phyloP scores from a whole-genome alignment of 352 stramenopile genomes.

The Phytophthora sojae region DNA sequence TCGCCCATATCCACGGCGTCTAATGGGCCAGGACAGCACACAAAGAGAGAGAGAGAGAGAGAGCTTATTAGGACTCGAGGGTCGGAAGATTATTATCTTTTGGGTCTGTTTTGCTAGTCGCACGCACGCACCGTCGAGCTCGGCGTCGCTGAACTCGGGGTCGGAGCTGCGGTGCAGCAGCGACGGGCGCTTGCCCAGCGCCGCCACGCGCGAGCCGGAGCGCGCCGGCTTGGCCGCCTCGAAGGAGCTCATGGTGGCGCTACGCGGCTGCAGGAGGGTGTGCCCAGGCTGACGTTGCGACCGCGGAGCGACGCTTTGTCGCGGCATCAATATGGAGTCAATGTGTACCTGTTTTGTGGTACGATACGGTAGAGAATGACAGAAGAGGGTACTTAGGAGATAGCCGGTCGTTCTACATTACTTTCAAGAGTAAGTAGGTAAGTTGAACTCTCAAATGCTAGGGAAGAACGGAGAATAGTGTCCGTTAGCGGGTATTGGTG shows the following conservation, averaged over 20 bases:
- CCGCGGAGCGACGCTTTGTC: neutral
- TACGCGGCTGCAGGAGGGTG: neutral
- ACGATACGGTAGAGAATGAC: neutral
- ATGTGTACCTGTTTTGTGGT: neutral
- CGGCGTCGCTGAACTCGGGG: slow-evolving; percentile 63
- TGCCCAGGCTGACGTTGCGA: neutral
- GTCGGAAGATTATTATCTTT: slow-evolving; percentile 13
- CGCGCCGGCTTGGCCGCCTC: slow-evolving; percentile 22
- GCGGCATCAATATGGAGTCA: neutral
- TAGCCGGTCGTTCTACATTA: too few species aligned
- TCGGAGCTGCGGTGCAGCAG: slow-evolving; percentile 72
- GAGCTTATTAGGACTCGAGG: neutral
- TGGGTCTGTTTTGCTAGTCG: slow-evolving; percentile 7
- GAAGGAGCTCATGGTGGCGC: slow-evolving; percentile 49
- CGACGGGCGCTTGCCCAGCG: slow-evolving; percentile 32
- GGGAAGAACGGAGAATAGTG: too few species aligned
- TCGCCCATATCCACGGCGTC: slow-evolving; percentile 78
- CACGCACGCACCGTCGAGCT: slow-evolving; percentile 49
- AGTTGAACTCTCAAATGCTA: too few species aligned
- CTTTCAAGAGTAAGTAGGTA: too few species aligned
- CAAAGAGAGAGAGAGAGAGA: slow-evolving; percentile 8
- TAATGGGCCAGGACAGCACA: slow-evolving; percentile 11
- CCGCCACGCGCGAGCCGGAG: slow-evolving; percentile 20
- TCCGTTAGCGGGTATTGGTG: too few species aligned
- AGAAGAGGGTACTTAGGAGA: neutral